These are phyloP conservation scores for Cucumis variabilis DNA, from an alignment of 331 rosid genomes.

Conservation along the genomic window DNA sequence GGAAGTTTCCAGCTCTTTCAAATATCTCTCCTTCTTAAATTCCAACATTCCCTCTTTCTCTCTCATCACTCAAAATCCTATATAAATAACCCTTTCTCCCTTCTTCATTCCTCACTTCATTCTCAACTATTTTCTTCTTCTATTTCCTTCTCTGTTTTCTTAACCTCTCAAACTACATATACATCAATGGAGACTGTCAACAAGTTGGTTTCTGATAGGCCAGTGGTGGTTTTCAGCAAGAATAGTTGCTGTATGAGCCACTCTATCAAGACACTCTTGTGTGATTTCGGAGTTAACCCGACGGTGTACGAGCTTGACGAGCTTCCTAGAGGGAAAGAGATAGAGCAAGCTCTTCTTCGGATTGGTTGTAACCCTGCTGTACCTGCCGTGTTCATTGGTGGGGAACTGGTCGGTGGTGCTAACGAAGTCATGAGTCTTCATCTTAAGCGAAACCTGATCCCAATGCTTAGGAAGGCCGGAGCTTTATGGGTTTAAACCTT, in stretches of 20 bases:
- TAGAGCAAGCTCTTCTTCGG: constrained; percentile 78
- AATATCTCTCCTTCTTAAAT: constrained; percentile 2
- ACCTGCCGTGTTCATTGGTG: constrained; percentile 86
- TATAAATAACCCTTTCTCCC: constrained; percentile 18
- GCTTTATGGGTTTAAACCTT: constrained; percentile 80
- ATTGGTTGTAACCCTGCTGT: constrained; percentile 76
- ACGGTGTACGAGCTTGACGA: constrained; percentile 84
- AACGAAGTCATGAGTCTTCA: constrained; percentile 98
- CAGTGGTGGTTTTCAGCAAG: constrained; percentile 95
- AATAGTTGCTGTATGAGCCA: constrained; percentile 89
- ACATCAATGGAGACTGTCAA: constrained; percentile 71
- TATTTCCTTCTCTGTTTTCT: background rate
- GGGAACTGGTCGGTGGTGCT: constrained; percentile 85
- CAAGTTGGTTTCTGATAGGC: constrained; percentile 78
- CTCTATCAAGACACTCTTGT: constrained; percentile 75
- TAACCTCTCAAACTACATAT: background rate
- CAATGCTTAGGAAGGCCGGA: constrained; percentile 87
- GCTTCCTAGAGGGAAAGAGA: constrained; percentile 76
- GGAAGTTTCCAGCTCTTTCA: constrained; percentile 26
- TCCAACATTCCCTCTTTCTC: background rate
- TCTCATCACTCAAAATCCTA: background rate
- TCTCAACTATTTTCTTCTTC: background rate
- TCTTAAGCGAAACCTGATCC: constrained; percentile 77
- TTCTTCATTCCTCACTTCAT: constrained; percentile 24
- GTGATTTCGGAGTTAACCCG: constrained; percentile 87